These are phyloP conservation scores for Petasospora fabianii DNA, from an alignment of 1,139 yeast species.

Conservation along the genomic window DNA sequence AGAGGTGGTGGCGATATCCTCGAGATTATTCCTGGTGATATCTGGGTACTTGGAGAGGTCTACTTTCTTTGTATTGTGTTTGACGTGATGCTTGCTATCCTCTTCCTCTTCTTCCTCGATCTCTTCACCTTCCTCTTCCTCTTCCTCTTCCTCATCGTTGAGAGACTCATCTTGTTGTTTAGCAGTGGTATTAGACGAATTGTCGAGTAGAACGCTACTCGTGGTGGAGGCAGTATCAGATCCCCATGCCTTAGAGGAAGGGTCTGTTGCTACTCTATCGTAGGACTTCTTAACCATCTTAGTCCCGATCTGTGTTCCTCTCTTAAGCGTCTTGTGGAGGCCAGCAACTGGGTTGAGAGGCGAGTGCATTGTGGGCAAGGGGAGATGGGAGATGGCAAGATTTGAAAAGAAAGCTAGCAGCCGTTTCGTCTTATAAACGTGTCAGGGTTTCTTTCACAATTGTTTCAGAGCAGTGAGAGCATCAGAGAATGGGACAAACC, in stretches of 20 bases:
- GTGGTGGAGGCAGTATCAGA: background rate
- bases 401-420: background rate
- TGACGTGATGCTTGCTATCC: too few species aligned
- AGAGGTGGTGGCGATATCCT: slow-evolving; percentile 38
- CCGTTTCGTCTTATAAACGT: background rate
- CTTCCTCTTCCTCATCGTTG: slow-evolving; percentile 5
- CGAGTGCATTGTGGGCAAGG: background rate
- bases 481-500: too few species aligned
- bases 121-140: slow-evolving; percentile 4
- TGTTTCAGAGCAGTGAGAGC: too few species aligned
- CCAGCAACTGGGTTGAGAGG: background rate
- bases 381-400: background rate
- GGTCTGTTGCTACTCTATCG: background rate
- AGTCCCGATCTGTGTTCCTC: background rate
- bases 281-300: background rate
- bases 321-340: background rate
- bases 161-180: background rate
- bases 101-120: too few species aligned
- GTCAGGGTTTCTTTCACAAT: background rate
- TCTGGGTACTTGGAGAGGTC: slow-evolving; percentile 24
- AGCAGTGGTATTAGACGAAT: background rate
- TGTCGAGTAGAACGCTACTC: background rate
- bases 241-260: too few species aligned
- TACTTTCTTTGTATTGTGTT: background rate
- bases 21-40: slow-evolving; percentile 32